Conservation (phyloP, 176 grass and related monocot genomes). For the Raddia guianensis region DNA sequence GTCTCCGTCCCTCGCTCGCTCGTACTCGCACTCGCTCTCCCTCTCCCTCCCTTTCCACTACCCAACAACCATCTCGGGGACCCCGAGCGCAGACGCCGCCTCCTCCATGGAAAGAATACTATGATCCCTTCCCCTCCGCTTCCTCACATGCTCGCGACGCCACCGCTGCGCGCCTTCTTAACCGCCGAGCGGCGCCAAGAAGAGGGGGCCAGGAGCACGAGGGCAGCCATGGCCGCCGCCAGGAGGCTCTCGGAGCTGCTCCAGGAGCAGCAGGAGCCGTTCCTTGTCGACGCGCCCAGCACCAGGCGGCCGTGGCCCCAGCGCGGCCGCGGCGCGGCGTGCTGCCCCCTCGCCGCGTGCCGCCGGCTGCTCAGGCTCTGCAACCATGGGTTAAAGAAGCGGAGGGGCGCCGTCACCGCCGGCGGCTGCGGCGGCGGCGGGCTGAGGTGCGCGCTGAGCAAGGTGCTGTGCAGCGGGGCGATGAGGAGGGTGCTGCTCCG, state of each 20-base stretch:
- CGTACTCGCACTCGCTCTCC: too few relatives aligned
- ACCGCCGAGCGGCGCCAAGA: neutral
- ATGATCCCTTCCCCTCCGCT: conserved; percentile 28
- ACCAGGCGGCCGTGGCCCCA: neutral
- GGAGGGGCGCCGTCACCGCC: neutral
- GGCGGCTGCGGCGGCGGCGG: neutral
- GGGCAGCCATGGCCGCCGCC: conserved; percentile 40
- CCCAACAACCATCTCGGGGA: conserved; percentile 54
- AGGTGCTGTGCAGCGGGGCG: conserved; percentile 44
- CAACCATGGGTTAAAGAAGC: conserved; percentile 57
- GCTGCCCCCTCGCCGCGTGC: conserved; percentile 52
- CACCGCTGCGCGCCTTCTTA: neutral
- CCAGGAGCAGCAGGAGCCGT: conserved; percentile 95
- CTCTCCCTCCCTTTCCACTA: conserved; percentile 40
- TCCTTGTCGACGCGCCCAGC: conserved; percentile 67
- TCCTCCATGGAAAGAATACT: conserved; percentile 32
- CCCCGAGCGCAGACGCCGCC: conserved; percentile 4
- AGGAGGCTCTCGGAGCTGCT: conserved; percentile 95
- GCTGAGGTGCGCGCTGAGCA: conserved; percentile 36
- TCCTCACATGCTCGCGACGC: conserved; percentile 32
- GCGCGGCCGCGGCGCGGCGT: conserved; percentile 4
- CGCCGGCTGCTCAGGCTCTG: conserved; percentile 60
- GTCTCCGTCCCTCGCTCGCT: neutral
- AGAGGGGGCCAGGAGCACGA: neutral
- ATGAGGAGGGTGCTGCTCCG: conserved; percentile 31